Conservation (phyloP, 108 stramenopile genomes). For the Nitzschia palea region DNA sequence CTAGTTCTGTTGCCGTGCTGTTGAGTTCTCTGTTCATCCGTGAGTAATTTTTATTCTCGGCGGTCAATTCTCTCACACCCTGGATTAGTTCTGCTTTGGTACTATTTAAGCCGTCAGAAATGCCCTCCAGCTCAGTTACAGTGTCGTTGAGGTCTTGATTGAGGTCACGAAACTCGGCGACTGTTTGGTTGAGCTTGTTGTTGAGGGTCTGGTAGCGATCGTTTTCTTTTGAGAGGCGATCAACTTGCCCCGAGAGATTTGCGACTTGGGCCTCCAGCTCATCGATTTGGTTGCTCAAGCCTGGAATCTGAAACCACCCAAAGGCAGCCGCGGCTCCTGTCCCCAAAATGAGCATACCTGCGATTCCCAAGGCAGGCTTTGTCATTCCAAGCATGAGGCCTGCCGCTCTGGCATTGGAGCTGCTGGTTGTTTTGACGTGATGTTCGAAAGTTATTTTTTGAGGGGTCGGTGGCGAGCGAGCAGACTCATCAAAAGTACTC, state of each 20-base stretch:
- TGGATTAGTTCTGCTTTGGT: constrained; percentile 13
- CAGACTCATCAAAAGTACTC: constrained; percentile 7
- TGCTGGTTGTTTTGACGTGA: not conserved
- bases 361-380: constrained; percentile 13
- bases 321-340: constrained; percentile 1
- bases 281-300: constrained; percentile 34
- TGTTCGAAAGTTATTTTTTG: constrained; percentile 8
- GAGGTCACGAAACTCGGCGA: constrained; percentile 12
- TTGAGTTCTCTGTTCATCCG: constrained; percentile 26
- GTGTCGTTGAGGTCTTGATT: constrained; percentile 28
- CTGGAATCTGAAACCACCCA: constrained; percentile 41
- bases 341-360: not conserved
- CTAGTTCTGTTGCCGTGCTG: constrained; percentile 5
- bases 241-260: constrained; percentile 24
- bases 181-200: constrained; percentile 21
- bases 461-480: not conserved
- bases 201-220: constrained; percentile 31
- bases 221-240: constrained; percentile 26
- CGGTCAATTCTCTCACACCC: constrained; percentile 14
- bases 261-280: constrained; percentile 33
- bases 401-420: not conserved
- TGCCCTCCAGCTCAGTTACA: constrained; percentile 6
- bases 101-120: constrained; percentile 13
- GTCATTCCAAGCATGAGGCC: constrained; percentile 11
- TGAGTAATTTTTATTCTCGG: constrained; percentile 15